Evolutionary conservation across 164 flowering plant species (phyloP).

Genomic region (Cinnamomum chago): DNA sequence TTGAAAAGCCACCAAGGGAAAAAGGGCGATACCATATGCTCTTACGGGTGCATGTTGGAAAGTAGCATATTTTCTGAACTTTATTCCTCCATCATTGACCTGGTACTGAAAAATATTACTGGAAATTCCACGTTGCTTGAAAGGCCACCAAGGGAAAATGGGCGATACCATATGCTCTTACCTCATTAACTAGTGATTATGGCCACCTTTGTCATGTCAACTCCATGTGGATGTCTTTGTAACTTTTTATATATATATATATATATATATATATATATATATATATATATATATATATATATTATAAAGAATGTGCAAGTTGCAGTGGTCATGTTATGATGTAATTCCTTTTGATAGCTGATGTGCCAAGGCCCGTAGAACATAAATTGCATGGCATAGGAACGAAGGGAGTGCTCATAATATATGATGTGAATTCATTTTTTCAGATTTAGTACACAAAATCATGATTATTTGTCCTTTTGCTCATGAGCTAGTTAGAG

Average conservation of each 20-base stretch:
- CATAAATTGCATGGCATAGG: background rate
- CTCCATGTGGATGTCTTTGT: background rate
- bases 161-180: background rate
- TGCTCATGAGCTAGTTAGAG: too few relatives aligned
- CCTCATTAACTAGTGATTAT: background rate
- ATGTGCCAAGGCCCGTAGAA: background rate
- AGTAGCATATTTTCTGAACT: slow-evolving; percentile 10
- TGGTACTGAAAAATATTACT: background rate
- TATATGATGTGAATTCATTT: too few relatives aligned
- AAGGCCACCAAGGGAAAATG: background rate
- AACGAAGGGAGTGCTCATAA: too few relatives aligned
- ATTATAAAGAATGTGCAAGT: background rate
- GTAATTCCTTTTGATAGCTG: background rate
- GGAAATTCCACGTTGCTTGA: too few relatives aligned
- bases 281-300: too few relatives aligned
- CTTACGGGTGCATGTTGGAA: slow-evolving; percentile 1
- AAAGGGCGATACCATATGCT: background rate
- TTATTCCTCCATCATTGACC: slow-evolving; percentile 9
- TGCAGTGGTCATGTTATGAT: background rate
- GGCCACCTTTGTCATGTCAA: background rate
- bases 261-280: too few relatives aligned
- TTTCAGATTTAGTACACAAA: too few relatives aligned
- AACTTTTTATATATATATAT: background rate
- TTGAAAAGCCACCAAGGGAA: background rate
- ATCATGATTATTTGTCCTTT: too few relatives aligned